These are phyloP conservation scores for Sporothrix variecibatus DNA, from an alignment of 2,329 filamentous ascomycete species.

Conservation along the genomic window DNA sequence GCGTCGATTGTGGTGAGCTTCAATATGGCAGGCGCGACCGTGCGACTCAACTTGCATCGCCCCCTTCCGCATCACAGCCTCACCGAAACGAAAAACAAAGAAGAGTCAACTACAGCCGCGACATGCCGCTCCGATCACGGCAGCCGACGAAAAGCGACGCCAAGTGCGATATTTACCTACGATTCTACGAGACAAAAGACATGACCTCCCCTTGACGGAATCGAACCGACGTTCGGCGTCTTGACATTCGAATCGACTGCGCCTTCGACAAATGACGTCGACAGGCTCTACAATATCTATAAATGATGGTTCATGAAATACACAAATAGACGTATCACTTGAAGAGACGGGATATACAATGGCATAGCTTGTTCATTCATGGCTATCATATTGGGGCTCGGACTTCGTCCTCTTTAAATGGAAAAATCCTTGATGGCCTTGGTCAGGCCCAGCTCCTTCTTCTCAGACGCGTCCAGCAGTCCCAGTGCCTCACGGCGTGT, in stretches of 20 bases:
- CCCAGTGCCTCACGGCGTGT: constrained; percentile 68
- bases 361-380: background rate
- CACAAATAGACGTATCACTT: background rate
- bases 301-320: background rate
- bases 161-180: background rate
- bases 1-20: background rate
- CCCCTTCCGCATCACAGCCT: background rate
- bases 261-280: background rate
- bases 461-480: constrained; percentile 59
- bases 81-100: background rate
- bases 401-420: background rate
- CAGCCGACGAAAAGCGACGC: background rate
- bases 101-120: background rate
- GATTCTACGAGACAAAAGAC: background rate
- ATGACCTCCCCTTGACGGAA: background rate
- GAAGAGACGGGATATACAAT: background rate
- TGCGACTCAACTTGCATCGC: constrained; percentile 5
- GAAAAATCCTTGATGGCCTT: constrained; percentile 30
- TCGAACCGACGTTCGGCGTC: background rate
- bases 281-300: background rate
- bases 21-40: background rate
- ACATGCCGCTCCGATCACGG: background rate
- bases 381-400: background rate
- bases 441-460: constrained; percentile 27
- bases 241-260: background rate